These are phyloP conservation scores for Phytophthora hibernalis DNA, from an alignment of 352 stramenopile species.

Conservation along the genomic window DNA sequence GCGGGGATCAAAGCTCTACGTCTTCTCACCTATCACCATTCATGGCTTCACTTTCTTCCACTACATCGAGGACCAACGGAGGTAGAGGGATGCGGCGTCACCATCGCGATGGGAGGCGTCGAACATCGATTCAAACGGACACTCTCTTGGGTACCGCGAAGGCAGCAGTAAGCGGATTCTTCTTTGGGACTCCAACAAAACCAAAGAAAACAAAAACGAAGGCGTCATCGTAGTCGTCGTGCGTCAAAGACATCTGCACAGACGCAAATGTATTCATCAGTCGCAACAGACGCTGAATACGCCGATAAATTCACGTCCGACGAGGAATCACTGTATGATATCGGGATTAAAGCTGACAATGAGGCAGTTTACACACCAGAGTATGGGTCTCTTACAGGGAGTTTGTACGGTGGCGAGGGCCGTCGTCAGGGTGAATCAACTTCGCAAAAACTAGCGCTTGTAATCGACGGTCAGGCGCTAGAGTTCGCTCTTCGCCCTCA, in stretches of 20 bases:
- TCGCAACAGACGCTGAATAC: constrained; percentile 34
- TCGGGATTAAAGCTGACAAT: constrained; percentile 25
- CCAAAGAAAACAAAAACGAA: constrained; percentile 33
- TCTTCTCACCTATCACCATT: constrained; percentile 18
- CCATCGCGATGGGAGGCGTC: constrained; percentile 11
- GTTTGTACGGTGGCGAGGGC: constrained; percentile 11
- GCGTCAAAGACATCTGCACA: constrained; percentile 24
- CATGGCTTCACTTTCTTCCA: constrained; percentile 9
- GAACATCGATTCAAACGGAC: constrained; percentile 16
- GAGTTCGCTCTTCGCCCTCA: constrained; percentile 65
- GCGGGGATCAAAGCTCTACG: constrained; percentile 14
- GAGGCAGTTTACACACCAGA: constrained; percentile 24
- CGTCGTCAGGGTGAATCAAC: constrained; percentile 6
- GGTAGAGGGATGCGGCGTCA: constrained; percentile 9
- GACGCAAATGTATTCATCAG: constrained; percentile 36
- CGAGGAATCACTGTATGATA: constrained; percentile 29
- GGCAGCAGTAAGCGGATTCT: constrained; percentile 16
- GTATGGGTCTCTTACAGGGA: constrained; percentile 36
- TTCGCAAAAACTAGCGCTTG: constrained; percentile 62
- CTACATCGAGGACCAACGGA: constrained; percentile 7
- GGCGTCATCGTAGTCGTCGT: constrained; percentile 14
- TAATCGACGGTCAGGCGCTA: constrained; percentile 95
- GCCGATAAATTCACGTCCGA: constrained; percentile 24
- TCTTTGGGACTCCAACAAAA: constrained; percentile 25
- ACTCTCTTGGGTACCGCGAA: constrained; percentile 36